Conservation (phyloP, 2,329 filamentous ascomycete genomes). For the Penicillium freii region DNA sequence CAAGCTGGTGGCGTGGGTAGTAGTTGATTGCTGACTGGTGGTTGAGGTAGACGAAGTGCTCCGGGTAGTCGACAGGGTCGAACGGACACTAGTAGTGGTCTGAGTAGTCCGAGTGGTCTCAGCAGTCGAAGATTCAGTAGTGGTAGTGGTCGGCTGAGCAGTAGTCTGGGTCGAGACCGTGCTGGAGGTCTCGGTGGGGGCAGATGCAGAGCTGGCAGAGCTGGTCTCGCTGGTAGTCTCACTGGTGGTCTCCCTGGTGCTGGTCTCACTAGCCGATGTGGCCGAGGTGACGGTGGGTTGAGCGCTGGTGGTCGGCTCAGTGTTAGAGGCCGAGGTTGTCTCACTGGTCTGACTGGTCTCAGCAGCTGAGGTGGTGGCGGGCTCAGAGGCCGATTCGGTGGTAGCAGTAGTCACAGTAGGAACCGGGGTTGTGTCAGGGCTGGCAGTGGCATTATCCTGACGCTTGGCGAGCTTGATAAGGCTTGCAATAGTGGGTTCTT, state of each 20-base stretch:
- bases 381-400: constrained; percentile 3
- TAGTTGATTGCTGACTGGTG: constrained; percentile 11
- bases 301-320: constrained; percentile 11
- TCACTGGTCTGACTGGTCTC: constrained; percentile 13
- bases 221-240: not conserved
- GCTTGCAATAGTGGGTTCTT: constrained; percentile 61
- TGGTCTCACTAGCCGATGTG: constrained; percentile 9
- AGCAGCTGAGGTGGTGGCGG: constrained; percentile 17
- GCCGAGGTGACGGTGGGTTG: constrained; percentile 17
- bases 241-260: not conserved
- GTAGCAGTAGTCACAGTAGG: constrained; percentile 7
- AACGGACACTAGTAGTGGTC: constrained; percentile 16
- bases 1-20: constrained; percentile 25
- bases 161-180: constrained; percentile 17
- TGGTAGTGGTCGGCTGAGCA: constrained; percentile 26
- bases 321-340: constrained; percentile 10
- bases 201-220: constrained; percentile 1
- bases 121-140: constrained; percentile 4
- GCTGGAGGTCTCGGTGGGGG: not conserved
- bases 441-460: constrained; percentile 41
- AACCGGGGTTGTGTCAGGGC: constrained; percentile 3
- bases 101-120: constrained; percentile 6
- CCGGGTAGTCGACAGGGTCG: constrained; percentile 21
- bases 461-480: constrained; percentile 65
- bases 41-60: constrained; percentile 14